Evolutionary conservation across 371 early-diverging fungal species (phyloP).

Genomic region (Syncephalastrum racemosum): DNA sequence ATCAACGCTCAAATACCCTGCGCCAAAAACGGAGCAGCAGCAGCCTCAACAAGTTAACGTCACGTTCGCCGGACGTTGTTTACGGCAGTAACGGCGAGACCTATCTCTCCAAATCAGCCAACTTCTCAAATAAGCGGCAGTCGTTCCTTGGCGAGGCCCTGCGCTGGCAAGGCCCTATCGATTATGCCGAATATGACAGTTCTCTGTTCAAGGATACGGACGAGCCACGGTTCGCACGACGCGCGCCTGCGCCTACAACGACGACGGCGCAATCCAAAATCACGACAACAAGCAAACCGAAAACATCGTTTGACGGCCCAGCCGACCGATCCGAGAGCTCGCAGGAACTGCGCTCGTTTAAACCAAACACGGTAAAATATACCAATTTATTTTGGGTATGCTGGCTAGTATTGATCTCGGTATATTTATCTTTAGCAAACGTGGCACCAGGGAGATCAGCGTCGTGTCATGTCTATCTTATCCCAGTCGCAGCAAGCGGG

Average conservation of each 20-base stretch:
- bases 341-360: slow-evolving; percentile 6
- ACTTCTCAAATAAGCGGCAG: slow-evolving; percentile 19
- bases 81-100: slow-evolving; percentile 25
- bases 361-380: slow-evolving; percentile 31
- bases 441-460: slow-evolving; percentile 45
- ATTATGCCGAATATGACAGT: slow-evolving; percentile 59
- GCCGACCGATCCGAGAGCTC: slow-evolving; percentile 20
- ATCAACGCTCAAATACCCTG: slow-evolving; percentile 8
- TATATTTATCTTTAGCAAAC: slow-evolving; percentile 24
- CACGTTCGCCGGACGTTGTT: slow-evolving; percentile 17
- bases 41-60: slow-evolving; percentile 35
- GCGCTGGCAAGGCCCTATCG: slow-evolving; percentile 11
- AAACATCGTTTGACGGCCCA: slow-evolving; percentile 33
- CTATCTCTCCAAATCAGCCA: slow-evolving; percentile 46
- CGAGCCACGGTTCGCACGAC: slow-evolving; percentile 40
- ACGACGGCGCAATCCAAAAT: slow-evolving; percentile 9
- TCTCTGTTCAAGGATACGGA: slow-evolving; percentile 43
- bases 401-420: not conserved
- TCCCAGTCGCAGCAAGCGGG: slow-evolving; percentile 43
- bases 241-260: slow-evolving; percentile 13
- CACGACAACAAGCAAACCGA: slow-evolving; percentile 18
- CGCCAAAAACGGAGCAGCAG: slow-evolving; percentile 33
- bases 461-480: slow-evolving; percentile 29
- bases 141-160: slow-evolving; percentile 4
- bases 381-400: not conserved